phyloP scores from a whole-genome alignment of 768 basidiomycete species.

The Lactifluus hygrophoroides region DNA sequence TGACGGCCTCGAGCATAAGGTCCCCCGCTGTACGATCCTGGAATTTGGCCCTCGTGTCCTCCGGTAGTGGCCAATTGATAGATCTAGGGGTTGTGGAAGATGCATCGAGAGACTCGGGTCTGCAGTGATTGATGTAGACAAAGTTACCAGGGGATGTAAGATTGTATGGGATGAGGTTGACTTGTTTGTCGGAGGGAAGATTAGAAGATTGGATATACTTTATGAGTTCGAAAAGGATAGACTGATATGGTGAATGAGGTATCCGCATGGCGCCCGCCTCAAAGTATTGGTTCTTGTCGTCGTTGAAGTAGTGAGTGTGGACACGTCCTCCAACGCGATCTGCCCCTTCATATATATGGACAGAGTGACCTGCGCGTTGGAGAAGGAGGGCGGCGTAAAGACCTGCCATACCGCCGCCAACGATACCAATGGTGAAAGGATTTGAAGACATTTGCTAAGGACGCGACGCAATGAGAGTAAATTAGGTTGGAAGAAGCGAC shows the following conservation, averaged over 20 bases:
- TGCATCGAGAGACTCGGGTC: neutral
- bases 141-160: slow-evolving; percentile 16
- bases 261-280: slow-evolving; percentile 23
- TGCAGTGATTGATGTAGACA: slow-evolving; percentile 16
- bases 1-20: slow-evolving; percentile 15
- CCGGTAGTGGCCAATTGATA: slow-evolving; percentile 12
- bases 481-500: neutral
- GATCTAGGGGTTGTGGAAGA: slow-evolving; percentile 6
- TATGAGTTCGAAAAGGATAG: slow-evolving; percentile 15
- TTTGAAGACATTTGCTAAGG: neutral
- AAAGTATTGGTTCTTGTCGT: slow-evolving; percentile 19
- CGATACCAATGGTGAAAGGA: slow-evolving; percentile 8
- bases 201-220: neutral
- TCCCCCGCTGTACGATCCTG: slow-evolving; percentile 14
- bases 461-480: neutral
- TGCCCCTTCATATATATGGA: slow-evolving; percentile 17
- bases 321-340: slow-evolving; percentile 19
- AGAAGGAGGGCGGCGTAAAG: slow-evolving; percentile 18
- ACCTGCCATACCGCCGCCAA: slow-evolving; percentile 17
- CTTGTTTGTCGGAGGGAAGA: slow-evolving; percentile 9
- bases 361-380: slow-evolving; percentile 7
- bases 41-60: neutral
- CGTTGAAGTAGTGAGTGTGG: slow-evolving; percentile 17
- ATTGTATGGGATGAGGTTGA: slow-evolving; percentile 17
- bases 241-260: slow-evolving; percentile 16